Percentiles rank a stretch among this genome's conserved stretches.
Evolutionary conservation across 768 basidiomycete species (phyloP).

Genomic region (Boletus rex-veris): DNA sequence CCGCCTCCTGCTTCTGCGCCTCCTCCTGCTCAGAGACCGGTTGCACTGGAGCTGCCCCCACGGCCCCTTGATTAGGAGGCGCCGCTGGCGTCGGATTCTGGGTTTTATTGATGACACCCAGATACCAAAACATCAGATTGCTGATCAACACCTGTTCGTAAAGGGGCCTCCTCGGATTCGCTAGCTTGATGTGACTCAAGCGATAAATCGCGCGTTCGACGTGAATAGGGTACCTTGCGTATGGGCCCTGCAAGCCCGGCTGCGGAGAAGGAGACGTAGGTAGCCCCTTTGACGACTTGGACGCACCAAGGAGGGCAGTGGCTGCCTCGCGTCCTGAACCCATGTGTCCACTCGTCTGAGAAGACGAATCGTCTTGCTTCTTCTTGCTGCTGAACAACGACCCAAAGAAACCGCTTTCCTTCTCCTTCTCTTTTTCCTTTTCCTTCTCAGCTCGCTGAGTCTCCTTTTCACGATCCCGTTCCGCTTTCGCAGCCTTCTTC

Average conservation of each 20-base stretch:
- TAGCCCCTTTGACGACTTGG: slow-evolving; percentile 72
- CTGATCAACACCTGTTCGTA: slow-evolving; percentile 96
- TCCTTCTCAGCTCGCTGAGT: slow-evolving; percentile 47
- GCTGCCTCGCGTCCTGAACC: slow-evolving; percentile 81
- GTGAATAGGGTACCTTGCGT: slow-evolving; percentile 92
- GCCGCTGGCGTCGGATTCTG: slow-evolving; percentile 45
- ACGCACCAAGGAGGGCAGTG: slow-evolving; percentile 78
- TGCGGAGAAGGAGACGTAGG: slow-evolving; percentile 59
- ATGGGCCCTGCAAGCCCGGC: slow-evolving; percentile 38
- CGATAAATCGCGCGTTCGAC: slow-evolving; percentile 98
- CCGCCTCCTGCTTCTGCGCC: slow-evolving; percentile 38
- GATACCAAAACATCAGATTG: slow-evolving; percentile 99
- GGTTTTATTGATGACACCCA: slow-evolving; percentile 94
- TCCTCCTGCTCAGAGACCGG: slow-evolving; percentile 34
- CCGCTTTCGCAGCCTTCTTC: slow-evolving; percentile 50
- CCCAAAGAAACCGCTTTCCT: slow-evolving; percentile 84
- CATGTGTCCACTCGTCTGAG: slow-evolving; percentile 32
- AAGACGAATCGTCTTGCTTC: slow-evolving; percentile 72
- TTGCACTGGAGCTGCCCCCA: slow-evolving; percentile 22
- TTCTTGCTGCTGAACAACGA: slow-evolving; percentile 85
- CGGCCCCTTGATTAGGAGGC: slow-evolving; percentile 30
- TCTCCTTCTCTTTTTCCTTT: slow-evolving; percentile 40
- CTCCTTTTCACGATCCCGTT: slow-evolving; percentile 48
- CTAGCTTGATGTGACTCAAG: slow-evolving; percentile 96
- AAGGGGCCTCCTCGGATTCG: slow-evolving; percentile 91